A percentile compares a stretch with the other conserved stretches of the same genome.
phyloP scores from a whole-genome alignment of 2,329 filamentous ascomycete genomes.

The Thelonectria olida region DNA sequence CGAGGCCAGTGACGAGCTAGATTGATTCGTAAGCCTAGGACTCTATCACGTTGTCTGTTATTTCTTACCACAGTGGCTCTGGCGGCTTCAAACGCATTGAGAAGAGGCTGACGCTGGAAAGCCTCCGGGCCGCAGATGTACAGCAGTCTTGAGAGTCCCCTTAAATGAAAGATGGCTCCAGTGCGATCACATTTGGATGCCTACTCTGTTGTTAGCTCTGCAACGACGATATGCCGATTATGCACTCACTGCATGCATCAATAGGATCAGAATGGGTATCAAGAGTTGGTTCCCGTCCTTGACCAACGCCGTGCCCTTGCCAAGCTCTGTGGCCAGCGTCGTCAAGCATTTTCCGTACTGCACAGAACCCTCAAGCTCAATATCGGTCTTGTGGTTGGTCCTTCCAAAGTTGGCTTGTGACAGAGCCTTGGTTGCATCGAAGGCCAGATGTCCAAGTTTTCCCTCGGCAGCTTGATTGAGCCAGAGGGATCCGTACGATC shows the following conservation, averaged over 20 bases:
- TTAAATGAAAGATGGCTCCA: conserved; percentile 20
- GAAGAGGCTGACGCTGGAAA: conserved; percentile 20
- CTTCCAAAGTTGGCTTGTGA: conserved; percentile 21
- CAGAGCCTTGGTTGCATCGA: conserved; percentile 21
- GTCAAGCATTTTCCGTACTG: conserved; percentile 20
- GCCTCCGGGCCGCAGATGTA: conserved; percentile 20
- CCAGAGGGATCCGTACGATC: conserved; percentile 27
- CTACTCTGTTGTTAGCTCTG: not conserved
- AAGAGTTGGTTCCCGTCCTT: conserved; percentile 3
- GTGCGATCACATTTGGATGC: conserved; percentile 15
- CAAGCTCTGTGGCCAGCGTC: conserved; percentile 7
- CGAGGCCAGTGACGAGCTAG: conserved; percentile 19
- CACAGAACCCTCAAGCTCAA: conserved; percentile 14
- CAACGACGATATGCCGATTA: not conserved
- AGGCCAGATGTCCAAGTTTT: conserved; percentile 22
- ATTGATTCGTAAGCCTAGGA: not conserved
- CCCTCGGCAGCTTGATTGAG: conserved; percentile 27
- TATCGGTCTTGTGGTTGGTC: conserved; percentile 8
- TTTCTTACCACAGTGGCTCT: conserved; percentile 22
- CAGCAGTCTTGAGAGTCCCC: conserved; percentile 16
- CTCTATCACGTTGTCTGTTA: not conserved
- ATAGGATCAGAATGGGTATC: conserved; percentile 18
- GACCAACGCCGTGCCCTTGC: not conserved
- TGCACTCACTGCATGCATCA: conserved; percentile 21
- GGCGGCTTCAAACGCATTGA: conserved; percentile 26